These are phyloP conservation scores for Pseudopyricularia cyperi DNA, from an alignment of 2,329 filamentous ascomycete genomes.

Conservation along the genomic window DNA sequence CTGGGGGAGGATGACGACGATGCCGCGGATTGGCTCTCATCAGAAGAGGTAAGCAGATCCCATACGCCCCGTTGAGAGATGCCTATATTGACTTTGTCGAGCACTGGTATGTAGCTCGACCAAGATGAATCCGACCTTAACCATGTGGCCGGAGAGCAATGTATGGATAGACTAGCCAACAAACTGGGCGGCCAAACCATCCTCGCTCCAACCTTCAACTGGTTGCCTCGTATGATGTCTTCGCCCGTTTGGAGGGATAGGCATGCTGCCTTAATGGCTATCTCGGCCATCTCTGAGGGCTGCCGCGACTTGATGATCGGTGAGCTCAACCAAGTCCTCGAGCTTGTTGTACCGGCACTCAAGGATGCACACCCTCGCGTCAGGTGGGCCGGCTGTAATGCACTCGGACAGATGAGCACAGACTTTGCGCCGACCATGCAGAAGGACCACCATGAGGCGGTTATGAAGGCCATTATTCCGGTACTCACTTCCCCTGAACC, in stretches of 20 bases:
- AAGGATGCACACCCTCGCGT: constrained; percentile 86
- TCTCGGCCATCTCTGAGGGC: constrained; percentile 95
- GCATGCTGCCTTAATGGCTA: constrained; percentile 95
- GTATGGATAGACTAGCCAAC: constrained; percentile 94
- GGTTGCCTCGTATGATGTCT: constrained; percentile 95
- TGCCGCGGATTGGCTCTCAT: constrained; percentile 81
- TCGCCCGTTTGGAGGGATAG: constrained; percentile 90
- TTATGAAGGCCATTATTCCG: constrained; percentile 83
- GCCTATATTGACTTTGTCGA: neutral
- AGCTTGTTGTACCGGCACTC: constrained; percentile 85
- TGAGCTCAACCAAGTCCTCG: constrained; percentile 85
- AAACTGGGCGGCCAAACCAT: constrained; percentile 93
- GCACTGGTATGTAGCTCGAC: constrained; percentile 48
- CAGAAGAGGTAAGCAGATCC: constrained; percentile 61
- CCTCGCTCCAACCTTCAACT: constrained; percentile 84
- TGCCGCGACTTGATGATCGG: constrained; percentile 92
- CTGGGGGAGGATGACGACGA: constrained; percentile 91
- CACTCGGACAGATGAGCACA: constrained; percentile 98
- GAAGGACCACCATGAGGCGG: constrained; percentile 78
- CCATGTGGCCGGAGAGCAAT: constrained; percentile 94
- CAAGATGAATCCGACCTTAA: constrained; percentile 94
- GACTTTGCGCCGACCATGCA: constrained; percentile 98
- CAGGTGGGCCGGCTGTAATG: constrained; percentile 94
- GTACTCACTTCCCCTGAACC: constrained; percentile 83
- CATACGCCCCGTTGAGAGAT: neutral